These are phyloP conservation scores for Powellomyces hirtus DNA, from an alignment of 192 early-diverging fungal species.

Conservation along the genomic window DNA sequence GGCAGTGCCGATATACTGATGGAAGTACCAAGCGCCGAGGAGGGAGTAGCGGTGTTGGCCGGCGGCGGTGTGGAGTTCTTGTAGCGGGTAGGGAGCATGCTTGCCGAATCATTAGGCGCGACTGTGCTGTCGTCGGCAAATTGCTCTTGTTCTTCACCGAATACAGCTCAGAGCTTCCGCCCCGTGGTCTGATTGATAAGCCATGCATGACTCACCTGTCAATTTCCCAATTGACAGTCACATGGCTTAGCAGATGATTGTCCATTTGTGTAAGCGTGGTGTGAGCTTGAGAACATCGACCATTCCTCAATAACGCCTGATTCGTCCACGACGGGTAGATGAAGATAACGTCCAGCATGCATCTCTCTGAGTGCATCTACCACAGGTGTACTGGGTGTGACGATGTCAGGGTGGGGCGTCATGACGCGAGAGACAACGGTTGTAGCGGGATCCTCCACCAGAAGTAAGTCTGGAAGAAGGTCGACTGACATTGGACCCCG, in stretches of 20 bases:
- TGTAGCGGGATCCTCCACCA: constrained; percentile 56
- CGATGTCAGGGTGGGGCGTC: constrained; percentile 56
- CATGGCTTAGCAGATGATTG: no score
- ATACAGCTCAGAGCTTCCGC: no score
- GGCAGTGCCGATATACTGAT: neutral
- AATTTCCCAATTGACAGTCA: no score
- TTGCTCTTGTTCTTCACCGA: no score
- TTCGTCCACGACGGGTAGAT: constrained; percentile 50
- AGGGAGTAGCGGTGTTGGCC: neutral
- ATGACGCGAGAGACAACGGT: constrained; percentile 72
- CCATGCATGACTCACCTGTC: no score
- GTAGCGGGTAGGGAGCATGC: neutral
- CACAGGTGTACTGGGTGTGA: constrained; percentile 35
- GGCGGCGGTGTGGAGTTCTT: neutral
- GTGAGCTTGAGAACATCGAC: constrained; percentile 55
- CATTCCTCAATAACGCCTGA: constrained; percentile 30
- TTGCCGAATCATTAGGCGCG: neutral
- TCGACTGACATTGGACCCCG: neutral
- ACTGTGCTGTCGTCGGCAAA: neutral
- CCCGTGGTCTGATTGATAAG: no score
- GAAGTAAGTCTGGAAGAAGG: neutral
- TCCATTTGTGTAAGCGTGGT: constrained; percentile 38
- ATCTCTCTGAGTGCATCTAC: constrained; percentile 53
- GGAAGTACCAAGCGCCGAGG: constrained; percentile 1
- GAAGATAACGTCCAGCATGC: constrained; percentile 45